phyloP scores from a whole-genome alignment of 2,329 filamentous ascomycete species.

The Thyridium curvatum region DNA sequence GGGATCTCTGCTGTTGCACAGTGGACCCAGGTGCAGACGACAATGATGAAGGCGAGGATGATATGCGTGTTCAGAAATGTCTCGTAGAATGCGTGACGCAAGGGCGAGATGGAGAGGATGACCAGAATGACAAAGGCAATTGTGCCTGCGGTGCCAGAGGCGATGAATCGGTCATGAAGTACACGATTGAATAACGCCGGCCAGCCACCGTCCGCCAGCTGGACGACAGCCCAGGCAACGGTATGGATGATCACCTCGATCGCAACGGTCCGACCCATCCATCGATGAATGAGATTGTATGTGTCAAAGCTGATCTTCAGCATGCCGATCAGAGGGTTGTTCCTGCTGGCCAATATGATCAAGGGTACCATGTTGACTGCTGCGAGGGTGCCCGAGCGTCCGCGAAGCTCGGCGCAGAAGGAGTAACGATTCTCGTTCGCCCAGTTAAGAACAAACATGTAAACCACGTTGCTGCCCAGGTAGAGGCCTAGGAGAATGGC shows the following conservation, averaged over 20 bases:
- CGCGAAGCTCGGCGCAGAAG: conserved; percentile 75
- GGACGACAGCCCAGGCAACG: conserved; percentile 67
- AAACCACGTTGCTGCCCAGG: conserved; percentile 53
- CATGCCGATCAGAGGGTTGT: conserved; percentile 81
- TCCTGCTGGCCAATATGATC: conserved; percentile 81
- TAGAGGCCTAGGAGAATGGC: conserved; percentile 50
- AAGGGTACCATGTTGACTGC: conserved; percentile 89
- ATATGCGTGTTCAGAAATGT: conserved; percentile 89
- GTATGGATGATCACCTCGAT: conserved; percentile 66
- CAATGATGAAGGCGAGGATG: conserved; percentile 58
- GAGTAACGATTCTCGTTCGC: conserved; percentile 49
- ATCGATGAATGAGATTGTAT: conserved; percentile 85
- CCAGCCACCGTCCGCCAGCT: conserved; percentile 59
- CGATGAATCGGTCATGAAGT: conserved; percentile 54
- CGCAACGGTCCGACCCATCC: conserved; percentile 71
- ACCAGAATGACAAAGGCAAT: conserved; percentile 59
- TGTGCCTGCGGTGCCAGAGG: conserved; percentile 46
- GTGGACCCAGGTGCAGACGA: conserved; percentile 75
- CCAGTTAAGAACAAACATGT: conserved; percentile 59
- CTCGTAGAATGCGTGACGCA: conserved; percentile 95
- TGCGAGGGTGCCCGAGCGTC: conserved; percentile 76
- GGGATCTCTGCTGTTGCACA: conserved; percentile 58
- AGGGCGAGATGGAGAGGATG: conserved; percentile 65
- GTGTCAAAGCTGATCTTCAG: conserved; percentile 91
- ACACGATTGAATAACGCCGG: conserved; percentile 49